Evolutionary conservation across 257 asterid species (phyloP).

Genomic region (Nicotiana sylvestris): DNA sequence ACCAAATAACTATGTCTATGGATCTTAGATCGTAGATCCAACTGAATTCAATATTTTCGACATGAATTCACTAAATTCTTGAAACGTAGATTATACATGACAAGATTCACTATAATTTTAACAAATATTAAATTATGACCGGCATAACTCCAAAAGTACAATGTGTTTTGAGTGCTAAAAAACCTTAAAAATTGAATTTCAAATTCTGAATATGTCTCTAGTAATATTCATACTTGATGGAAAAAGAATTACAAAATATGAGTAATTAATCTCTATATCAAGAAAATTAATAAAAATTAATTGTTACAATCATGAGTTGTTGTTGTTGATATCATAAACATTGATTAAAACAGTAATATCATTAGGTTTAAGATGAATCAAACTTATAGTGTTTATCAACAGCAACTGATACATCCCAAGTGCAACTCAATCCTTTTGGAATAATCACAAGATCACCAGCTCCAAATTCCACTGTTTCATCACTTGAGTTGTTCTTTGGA

Average conservation of each 20-base stretch:
- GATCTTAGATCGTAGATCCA: neutral
- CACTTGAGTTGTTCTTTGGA: constrained; percentile 46
- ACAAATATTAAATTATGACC: neutral
- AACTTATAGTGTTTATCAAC: constrained; percentile 93
- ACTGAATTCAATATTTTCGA: neutral
- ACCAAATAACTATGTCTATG: neutral
- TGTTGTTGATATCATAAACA: neutral
- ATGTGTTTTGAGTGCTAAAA: neutral
- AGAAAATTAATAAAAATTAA: neutral
- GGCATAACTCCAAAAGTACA: neutral
- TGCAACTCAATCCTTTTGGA: constrained; percentile 84
- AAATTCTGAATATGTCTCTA: neutral
- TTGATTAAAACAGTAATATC: no score
- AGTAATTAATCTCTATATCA: neutral
- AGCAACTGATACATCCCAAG: constrained; percentile 84
- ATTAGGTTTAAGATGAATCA: constrained; percentile 22
- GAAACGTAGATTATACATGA: neutral
- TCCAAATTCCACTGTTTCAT: constrained; percentile 66
- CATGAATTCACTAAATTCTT: neutral
- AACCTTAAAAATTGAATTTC: neutral
- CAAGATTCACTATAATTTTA: neutral
- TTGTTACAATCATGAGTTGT: neutral
- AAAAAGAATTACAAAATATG: neutral
- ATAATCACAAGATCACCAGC: constrained; percentile 82
- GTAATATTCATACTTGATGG: neutral